A percentile compares a stretch with the other conserved stretches of the same genome.
These are phyloP conservation scores for Trichosporon sp. DNA, from an alignment of 1,284 basidiomycete species.

Conservation along the genomic window DNA sequence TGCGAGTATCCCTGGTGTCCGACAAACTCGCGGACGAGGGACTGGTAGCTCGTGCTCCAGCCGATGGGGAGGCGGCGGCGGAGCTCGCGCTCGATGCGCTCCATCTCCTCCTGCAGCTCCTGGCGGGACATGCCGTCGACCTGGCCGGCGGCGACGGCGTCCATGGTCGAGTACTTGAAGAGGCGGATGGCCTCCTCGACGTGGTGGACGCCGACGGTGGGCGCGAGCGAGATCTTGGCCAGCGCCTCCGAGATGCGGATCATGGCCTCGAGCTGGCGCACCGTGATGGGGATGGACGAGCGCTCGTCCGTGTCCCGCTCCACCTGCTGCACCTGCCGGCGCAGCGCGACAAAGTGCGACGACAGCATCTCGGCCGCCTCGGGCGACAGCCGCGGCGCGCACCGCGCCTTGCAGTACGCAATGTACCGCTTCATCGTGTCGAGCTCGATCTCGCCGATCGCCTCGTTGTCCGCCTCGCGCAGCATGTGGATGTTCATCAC, in stretches of 20 bases:
- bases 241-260: slow-evolving; percentile 97
- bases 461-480: slow-evolving; percentile 64
- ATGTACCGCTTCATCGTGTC: slow-evolving; percentile 99
- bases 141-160: slow-evolving; percentile 83
- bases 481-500: slow-evolving; percentile 99
- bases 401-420: slow-evolving; percentile 95
- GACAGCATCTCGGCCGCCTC: slow-evolving; percentile 96
- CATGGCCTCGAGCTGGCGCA: slow-evolving; percentile 97
- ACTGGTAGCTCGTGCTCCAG: slow-evolving; percentile 94
- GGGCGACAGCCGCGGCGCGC: slow-evolving; percentile 85
- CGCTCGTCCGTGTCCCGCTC: slow-evolving; percentile 96
- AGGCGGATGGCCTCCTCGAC: slow-evolving; percentile 97
- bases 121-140: slow-evolving; percentile 89
- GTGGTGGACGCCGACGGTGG: slow-evolving; percentile 83
- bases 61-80: slow-evolving; percentile 84
- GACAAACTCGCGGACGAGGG: slow-evolving; percentile 91
- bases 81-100: slow-evolving; percentile 86
- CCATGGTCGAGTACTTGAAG: slow-evolving; percentile 99
- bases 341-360: slow-evolving; percentile 90
- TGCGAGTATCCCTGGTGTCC: slow-evolving; percentile 82
- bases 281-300: slow-evolving; percentile 95
- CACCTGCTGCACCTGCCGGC: slow-evolving; percentile 93
- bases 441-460: slow-evolving; percentile 87
- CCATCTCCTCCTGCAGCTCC: slow-evolving; percentile 91
- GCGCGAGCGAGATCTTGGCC: slow-evolving; percentile 86